Conservation (phyloP, 805 yeast species). For the Saturnispora galanensis region DNA sequence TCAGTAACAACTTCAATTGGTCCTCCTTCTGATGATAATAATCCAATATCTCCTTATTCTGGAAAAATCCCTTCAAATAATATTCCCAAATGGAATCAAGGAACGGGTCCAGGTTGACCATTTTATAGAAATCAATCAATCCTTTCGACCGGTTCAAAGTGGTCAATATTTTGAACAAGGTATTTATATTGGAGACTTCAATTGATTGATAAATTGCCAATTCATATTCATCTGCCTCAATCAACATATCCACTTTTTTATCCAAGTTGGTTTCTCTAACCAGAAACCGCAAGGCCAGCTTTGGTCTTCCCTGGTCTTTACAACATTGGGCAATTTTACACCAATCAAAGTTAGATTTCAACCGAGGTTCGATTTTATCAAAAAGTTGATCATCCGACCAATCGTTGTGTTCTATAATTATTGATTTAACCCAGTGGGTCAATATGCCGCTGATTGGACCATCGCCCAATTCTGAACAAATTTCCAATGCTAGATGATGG, state of each 20-base stretch:
- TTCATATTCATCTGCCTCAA: conserved; percentile 55
- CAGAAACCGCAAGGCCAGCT: conserved; percentile 57
- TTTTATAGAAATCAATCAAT: conserved; percentile 57
- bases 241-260: conserved; percentile 51
- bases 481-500: conserved; percentile 53
- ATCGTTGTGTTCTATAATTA: conserved; percentile 45
- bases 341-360: conserved; percentile 34
- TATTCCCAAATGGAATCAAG: neutral
- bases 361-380: conserved; percentile 35
- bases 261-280: conserved; percentile 56
- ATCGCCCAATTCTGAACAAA: conserved; percentile 40
- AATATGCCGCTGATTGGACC: conserved; percentile 44
- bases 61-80: neutral
- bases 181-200: conserved; percentile 49
- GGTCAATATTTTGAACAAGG: conserved; percentile 48
- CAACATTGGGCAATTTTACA: conserved; percentile 55
- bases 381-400: conserved; percentile 53
- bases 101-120: conserved; percentile 34
- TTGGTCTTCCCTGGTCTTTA: conserved; percentile 69
- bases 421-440: conserved; percentile 71
- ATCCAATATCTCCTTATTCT: conserved; percentile 35
- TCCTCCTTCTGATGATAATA: conserved; percentile 59
- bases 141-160: conserved; percentile 46
- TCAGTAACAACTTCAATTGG: conserved; percentile 27
- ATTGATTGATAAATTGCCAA: conserved; percentile 61